These are phyloP conservation scores for Fusarium sp. DNA, from an alignment of 2,329 filamentous ascomycete genomes.

Conservation along the genomic window DNA sequence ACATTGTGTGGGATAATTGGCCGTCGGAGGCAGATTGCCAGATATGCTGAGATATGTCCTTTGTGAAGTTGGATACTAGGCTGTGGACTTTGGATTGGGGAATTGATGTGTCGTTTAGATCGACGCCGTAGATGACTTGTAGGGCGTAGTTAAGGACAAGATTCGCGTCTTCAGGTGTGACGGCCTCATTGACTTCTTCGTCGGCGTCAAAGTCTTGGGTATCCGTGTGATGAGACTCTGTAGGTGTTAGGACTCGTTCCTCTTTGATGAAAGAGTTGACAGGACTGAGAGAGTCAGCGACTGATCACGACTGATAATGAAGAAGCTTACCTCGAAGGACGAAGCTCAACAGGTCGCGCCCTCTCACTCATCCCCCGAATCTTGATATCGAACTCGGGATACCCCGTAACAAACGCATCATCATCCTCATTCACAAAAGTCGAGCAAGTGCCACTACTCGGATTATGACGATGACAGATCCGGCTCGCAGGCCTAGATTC, in stretches of 20 bases:
- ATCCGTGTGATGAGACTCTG: conserved; percentile 13
- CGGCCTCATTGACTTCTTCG: conserved; percentile 42
- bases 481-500: conserved; percentile 44
- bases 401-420: conserved; percentile 41
- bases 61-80: conserved; percentile 49
- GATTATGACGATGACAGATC: conserved; percentile 49
- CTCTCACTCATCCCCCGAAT: conserved; percentile 33
- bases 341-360: conserved; percentile 2
- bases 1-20: conserved; percentile 47
- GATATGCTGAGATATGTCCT: conserved; percentile 49
- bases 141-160: conserved; percentile 51
- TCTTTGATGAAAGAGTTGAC: conserved; percentile 39
- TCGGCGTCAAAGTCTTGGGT: conserved; percentile 12
- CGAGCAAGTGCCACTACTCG: conserved; percentile 52
- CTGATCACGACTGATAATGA: too few relatives aligned
- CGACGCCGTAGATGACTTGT: conserved; percentile 53
- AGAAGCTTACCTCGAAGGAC: conserved; percentile 22
- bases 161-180: conserved; percentile 50
- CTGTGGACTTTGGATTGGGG: conserved; percentile 45
- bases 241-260: conserved; percentile 33
- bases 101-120: conserved; percentile 49
- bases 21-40: conserved; percentile 48
- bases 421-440: conserved; percentile 54
- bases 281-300: conserved; percentile 29
- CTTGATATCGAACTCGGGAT: conserved; percentile 45